phyloP scores from a whole-genome alignment of 306 rosid genomes.

The Glycine tomentella region DNA sequence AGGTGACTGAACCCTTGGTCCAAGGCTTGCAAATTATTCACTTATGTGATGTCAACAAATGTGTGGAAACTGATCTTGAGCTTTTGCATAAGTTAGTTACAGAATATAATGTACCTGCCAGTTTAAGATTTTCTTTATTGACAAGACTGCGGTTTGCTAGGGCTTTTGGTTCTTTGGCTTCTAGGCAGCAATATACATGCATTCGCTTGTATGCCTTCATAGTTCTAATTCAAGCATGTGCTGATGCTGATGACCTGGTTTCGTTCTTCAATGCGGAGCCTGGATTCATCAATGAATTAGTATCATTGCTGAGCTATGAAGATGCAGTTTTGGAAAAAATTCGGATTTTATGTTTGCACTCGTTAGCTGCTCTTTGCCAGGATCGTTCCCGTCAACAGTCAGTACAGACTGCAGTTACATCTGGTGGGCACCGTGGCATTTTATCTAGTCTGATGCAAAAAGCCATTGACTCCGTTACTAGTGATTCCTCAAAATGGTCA shows the following conservation, averaged over 20 bases:
- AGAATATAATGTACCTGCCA: slow-evolving; percentile 80
- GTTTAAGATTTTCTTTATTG: slow-evolving; percentile 85
- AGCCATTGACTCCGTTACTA: slow-evolving; percentile 77
- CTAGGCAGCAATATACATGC: slow-evolving; percentile 89
- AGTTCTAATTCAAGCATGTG: slow-evolving; percentile 90
- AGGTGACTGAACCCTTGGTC: slow-evolving; percentile 49
- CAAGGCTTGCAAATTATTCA: slow-evolving; percentile 90
- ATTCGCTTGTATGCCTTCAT: slow-evolving; percentile 94
- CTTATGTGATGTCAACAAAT: slow-evolving; percentile 62
- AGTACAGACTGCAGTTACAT: slow-evolving; percentile 85
- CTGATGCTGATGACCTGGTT: slow-evolving; percentile 82
- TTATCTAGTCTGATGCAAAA: slow-evolving; percentile 96
- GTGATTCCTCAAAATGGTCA: slow-evolving; percentile 78
- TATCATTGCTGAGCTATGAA: slow-evolving; percentile 83
- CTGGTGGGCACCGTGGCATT: slow-evolving; percentile 99
- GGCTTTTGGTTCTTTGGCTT: slow-evolving; percentile 88
- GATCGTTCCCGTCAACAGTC: slow-evolving; percentile 88
- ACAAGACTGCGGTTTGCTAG: slow-evolving; percentile 93
- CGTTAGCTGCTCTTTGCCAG: slow-evolving; percentile 94
- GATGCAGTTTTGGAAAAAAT: slow-evolving; percentile 84
- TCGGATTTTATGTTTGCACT: slow-evolving; percentile 78
- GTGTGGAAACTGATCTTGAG: slow-evolving; percentile 79
- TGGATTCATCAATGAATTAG: slow-evolving; percentile 93
- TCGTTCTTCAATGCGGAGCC: slow-evolving; percentile 97
- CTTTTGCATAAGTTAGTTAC: slow-evolving; percentile 78